Percentiles rank a stretch among this genome's conserved stretches.
Conservation (phyloP, 2,329 filamentous ascomycete genomes). For the Ceratocystis cacaofunesta region DNA sequence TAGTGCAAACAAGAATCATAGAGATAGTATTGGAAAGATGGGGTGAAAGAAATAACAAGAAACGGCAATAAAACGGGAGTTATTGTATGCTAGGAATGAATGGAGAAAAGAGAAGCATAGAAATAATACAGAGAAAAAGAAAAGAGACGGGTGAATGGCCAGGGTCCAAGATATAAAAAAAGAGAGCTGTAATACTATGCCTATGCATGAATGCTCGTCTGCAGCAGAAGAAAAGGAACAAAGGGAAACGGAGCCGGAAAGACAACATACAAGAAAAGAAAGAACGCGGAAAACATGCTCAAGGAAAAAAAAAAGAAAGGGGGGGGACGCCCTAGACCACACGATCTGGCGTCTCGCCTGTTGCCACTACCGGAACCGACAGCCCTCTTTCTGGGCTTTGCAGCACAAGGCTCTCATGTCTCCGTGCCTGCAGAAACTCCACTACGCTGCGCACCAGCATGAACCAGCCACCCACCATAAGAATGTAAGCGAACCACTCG, state of each 20-base stretch:
- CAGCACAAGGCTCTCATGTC: constrained; percentile 84
- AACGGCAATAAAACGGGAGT: not conserved
- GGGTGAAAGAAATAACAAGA: not conserved
- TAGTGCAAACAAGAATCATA: not conserved
- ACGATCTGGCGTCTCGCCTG: constrained; percentile 64
- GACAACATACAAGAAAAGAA: not conserved
- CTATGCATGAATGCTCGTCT: not conserved
- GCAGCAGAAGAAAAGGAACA: not conserved
- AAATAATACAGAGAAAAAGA: not conserved
- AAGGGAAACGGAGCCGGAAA: not conserved
- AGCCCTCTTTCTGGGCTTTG: constrained; percentile 85
- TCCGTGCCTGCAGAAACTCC: constrained; percentile 73
- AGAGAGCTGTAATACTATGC: not conserved
- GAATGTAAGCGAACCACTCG: constrained; percentile 79
- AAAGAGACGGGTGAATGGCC: not conserved
- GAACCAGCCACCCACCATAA: constrained; percentile 98
- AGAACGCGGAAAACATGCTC: not conserved
- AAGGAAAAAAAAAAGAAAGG: not conserved
- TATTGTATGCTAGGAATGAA: not conserved
- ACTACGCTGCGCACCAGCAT: constrained; percentile 87
- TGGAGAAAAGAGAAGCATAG: not conserved
- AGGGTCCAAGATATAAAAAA: not conserved
- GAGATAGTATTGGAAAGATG: not conserved
- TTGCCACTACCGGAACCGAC: constrained; percentile 70
- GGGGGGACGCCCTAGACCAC: constrained; percentile 41